Percentiles rank a stretch among this genome's conserved stretches.
phyloP scores from a whole-genome alignment of 2,329 filamentous ascomycete species.

The Penicillium sp. region DNA sequence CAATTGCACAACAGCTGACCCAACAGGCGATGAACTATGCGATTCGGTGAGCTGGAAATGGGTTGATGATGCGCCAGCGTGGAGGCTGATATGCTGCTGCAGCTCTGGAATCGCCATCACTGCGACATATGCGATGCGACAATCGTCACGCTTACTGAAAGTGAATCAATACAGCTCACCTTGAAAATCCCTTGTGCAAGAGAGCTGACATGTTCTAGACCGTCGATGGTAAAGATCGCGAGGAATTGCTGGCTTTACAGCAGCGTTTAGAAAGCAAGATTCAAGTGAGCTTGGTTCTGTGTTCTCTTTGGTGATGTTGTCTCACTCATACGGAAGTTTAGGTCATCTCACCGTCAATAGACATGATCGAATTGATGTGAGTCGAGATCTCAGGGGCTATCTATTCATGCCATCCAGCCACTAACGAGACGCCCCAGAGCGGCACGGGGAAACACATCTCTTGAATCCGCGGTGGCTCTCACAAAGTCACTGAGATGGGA shows the following conservation, averaged over 20 bases:
- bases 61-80: background rate
- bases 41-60: conserved; percentile 51
- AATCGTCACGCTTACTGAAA: conserved; percentile 72
- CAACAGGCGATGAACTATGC: conserved; percentile 88
- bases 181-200: background rate
- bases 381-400: conserved; percentile 15
- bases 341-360: conserved; percentile 85
- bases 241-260: conserved; percentile 68
- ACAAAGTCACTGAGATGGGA: conserved; percentile 78
- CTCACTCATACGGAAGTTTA: conserved; percentile 27
- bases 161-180: conserved; percentile 27
- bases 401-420: background rate
- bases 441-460: conserved; percentile 67
- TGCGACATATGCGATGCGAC: conserved; percentile 74
- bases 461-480: conserved; percentile 78
- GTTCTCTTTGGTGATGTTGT: background rate
- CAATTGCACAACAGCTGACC: conserved; percentile 47
- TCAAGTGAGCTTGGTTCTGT: conserved; percentile 53
- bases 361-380: conserved; percentile 85
- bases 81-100: conserved; percentile 6
- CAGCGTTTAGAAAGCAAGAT: conserved; percentile 78
- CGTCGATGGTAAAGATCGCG: conserved; percentile 63
- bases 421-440: conserved; percentile 39
- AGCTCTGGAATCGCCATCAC: conserved; percentile 78
- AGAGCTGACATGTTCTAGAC: conserved; percentile 39